Conservation (phyloP, 2,329 filamentous ascomycete genomes). For the Pseudogymnoascus sp. region DNA sequence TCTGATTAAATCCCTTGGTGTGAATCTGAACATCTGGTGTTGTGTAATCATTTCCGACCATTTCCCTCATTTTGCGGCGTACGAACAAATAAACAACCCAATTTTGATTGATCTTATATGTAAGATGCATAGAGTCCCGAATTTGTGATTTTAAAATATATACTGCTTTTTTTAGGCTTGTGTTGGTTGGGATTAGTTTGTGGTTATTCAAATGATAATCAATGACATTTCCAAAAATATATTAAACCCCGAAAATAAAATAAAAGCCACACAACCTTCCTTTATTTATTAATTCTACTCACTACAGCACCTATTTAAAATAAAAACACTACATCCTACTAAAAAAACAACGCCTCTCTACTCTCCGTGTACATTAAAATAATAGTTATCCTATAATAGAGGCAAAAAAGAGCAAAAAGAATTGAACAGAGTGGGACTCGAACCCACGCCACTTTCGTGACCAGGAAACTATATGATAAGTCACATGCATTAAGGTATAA, state of each 20-base stretch:
- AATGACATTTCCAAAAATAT: not conserved
- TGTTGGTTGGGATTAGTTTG: too few relatives aligned
- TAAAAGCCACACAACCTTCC: not conserved
- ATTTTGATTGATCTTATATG: too few relatives aligned
- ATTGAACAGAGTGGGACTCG: slow-evolving; percentile 33
- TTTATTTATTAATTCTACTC: not conserved
- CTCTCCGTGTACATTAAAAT: not conserved
- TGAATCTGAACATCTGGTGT: too few relatives aligned
- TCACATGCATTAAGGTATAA: too few relatives aligned
- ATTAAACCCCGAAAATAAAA: not conserved
- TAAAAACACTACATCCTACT: not conserved
- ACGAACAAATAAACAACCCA: too few relatives aligned
- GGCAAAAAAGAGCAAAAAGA: not conserved
- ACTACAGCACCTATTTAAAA: not conserved
- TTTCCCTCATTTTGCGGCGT: too few relatives aligned
- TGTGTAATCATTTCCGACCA: too few relatives aligned
- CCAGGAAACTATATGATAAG: slow-evolving; percentile 25
- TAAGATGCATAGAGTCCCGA: too few relatives aligned
- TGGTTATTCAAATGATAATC: not conserved
- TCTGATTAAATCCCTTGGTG: too few relatives aligned
- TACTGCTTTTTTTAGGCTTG: too few relatives aligned
- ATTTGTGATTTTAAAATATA: too few relatives aligned
- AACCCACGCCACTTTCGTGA: slow-evolving; percentile 34
- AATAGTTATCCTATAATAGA: too few relatives aligned
- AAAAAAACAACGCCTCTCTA: not conserved